phyloP scores from a whole-genome alignment of 2,329 filamentous ascomycete genomes.

The Trichoderma oligosporum region DNA sequence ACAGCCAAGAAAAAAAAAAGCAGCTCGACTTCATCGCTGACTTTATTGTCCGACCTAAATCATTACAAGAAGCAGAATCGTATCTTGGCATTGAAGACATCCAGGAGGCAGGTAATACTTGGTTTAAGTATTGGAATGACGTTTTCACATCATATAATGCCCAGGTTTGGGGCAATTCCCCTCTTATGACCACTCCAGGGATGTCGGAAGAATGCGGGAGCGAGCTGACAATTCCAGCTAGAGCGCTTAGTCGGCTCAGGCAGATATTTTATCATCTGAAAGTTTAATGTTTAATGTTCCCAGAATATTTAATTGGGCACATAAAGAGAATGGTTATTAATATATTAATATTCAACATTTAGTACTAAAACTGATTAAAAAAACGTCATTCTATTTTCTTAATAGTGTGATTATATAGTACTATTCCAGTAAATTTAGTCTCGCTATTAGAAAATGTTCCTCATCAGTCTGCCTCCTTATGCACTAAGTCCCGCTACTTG shows the following conservation, averaged over 20 bases:
- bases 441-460: no score
- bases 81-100: background rate
- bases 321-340: no score
- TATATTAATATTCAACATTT: no score
- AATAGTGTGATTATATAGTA: no score
- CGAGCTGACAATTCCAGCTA: background rate
- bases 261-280: background rate
- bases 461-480: no score
- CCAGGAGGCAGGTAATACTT: background rate
- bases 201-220: background rate
- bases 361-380: no score
- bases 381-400: no score
- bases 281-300: background rate
- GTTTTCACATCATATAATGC: conserved; percentile 11
- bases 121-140: background rate
- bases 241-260: conserved; percentile 1
- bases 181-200: background rate
- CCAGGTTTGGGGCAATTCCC: conserved; percentile 4
- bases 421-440: no score
- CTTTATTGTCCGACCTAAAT: background rate
- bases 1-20: background rate
- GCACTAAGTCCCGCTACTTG: no score
- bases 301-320: no score
- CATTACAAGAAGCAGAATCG: background rate
- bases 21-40: background rate